Conservation (phyloP, 2,329 filamentous ascomycete species). For the Aspergillus fructus region DNA sequence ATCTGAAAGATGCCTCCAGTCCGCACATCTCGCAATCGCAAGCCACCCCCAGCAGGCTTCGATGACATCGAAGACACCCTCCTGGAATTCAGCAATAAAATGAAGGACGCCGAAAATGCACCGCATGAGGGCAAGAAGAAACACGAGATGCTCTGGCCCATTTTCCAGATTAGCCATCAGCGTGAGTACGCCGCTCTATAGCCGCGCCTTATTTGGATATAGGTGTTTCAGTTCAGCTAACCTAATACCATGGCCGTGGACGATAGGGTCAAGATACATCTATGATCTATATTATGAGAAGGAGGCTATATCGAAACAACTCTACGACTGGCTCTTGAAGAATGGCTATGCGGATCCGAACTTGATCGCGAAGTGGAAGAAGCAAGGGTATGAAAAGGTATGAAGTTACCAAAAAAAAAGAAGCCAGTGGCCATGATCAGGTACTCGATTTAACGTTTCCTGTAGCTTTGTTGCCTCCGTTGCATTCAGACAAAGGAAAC, state of each 20-base stretch:
- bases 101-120: constrained; percentile 83
- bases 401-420: neutral
- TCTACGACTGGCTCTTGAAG: constrained; percentile 97
- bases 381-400: constrained; percentile 97
- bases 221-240: neutral
- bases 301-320: constrained; percentile 84
- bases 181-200: constrained; percentile 52
- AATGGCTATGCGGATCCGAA: constrained; percentile 94
- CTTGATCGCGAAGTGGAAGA: constrained; percentile 99
- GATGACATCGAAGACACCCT: constrained; percentile 69
- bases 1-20: constrained; percentile 57
- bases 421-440: neutral
- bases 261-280: constrained; percentile 72
- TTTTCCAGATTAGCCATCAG: constrained; percentile 96
- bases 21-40: constrained; percentile 59
- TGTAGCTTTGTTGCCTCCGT: constrained; percentile 82
- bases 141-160: constrained; percentile 92
- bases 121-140: constrained; percentile 76
- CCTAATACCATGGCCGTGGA: neutral
- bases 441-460: neutral
- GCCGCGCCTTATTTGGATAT: neutral
- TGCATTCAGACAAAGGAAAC: constrained; percentile 99
- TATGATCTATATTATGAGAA: constrained; percentile 99
- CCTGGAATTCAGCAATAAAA: constrained; percentile 66
- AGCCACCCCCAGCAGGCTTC: constrained; percentile 66